Percentiles rank a stretch among this genome's conserved stretches.
These are phyloP conservation scores for Quercus wislizeni DNA, from an alignment of 306 rosid genomes.

Conservation along the genomic window DNA sequence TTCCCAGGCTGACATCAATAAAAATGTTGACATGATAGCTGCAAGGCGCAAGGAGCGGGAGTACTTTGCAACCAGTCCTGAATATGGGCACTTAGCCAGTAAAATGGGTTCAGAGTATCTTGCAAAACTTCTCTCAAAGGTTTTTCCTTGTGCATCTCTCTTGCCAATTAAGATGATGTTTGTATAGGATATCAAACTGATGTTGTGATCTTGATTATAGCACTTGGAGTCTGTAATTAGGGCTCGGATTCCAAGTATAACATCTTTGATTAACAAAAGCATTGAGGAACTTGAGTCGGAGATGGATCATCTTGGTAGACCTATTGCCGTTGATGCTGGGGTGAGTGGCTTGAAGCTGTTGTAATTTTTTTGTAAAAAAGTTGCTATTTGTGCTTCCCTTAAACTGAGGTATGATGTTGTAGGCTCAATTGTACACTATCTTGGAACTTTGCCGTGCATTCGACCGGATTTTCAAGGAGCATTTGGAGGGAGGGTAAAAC, in stretches of 20 bases:
- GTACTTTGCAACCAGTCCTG: slow-evolving; percentile 89
- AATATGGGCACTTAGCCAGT: slow-evolving; percentile 81
- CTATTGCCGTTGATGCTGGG: slow-evolving; percentile 87
- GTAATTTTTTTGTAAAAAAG: not conserved
- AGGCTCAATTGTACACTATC: slow-evolving; percentile 94
- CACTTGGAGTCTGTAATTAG: slow-evolving; percentile 81
- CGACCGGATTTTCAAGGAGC: slow-evolving; percentile 96
- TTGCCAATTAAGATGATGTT: not conserved
- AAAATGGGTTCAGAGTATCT: slow-evolving; percentile 98
- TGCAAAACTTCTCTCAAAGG: slow-evolving; percentile 96
- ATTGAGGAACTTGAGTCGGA: slow-evolving; percentile 88
- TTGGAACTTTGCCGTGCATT: slow-evolving; percentile 95
- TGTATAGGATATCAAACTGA: slow-evolving; percentile 16
- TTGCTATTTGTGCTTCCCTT: slow-evolving; percentile 12
- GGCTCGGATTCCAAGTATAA: slow-evolving; percentile 75
- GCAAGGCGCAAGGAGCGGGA: slow-evolving; percentile 93
- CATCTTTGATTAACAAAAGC: slow-evolving; percentile 76
- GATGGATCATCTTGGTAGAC: slow-evolving; percentile 87
- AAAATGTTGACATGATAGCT: slow-evolving; percentile 79
- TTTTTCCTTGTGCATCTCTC: slow-evolving; percentile 13
- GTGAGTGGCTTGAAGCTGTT: slow-evolving; percentile 42
- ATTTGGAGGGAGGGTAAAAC: slow-evolving; percentile 94
- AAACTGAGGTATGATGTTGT: slow-evolving; percentile 22
- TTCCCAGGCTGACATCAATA: slow-evolving; percentile 95
- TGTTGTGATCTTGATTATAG: slow-evolving; percentile 45